Evolutionary conservation across 2,329 filamentous ascomycete species (phyloP), one percentile per base, ranked within the genome.

Genomic region (Xylariaceae sp.): DNA sequence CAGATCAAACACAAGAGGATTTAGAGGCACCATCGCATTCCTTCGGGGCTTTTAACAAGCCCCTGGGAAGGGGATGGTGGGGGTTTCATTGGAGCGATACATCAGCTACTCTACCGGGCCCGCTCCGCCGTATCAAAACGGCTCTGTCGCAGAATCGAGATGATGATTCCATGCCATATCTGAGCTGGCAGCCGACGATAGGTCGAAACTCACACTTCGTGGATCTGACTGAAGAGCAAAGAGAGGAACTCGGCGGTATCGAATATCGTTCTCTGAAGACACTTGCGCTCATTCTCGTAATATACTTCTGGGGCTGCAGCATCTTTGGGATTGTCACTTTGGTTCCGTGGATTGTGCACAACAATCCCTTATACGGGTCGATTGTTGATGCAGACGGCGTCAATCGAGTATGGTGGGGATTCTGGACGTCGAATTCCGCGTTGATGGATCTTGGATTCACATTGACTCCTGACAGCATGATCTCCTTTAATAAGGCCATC

Each of bases 361-460:
- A 75, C 15, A 82, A 78, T 41, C 56, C 75, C 0, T 74, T 72
- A 2, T 96, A 89, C 69, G 84, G 83, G 5, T 61, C 74, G 0
- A 67, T 92, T 15, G 81, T 96, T n/a, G 75, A 79, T 1, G 70
- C 68, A 0, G 77, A 75, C 47, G 84, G 83, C 8, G 74, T 88
- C 61, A 85, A 78, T 53, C 83, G 83, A 39, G 80, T 82, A 0
- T 99, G 94, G 94, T 99, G 94, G 88, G 91, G 83, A 0, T 84
- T 99, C 62, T 99, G 92, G 73, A 96, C 89, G 0, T 75, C 91
- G 13, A 89, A 84, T 46, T 94, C 91, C 39, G 81, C 91, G 51
- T 96, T 99, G 71, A 96, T 92, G 72, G 92, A 99, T 73, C 74
- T 97, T n/a, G 94, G 94, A 10, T 92, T 91, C 63, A 92, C 92